Evolutionary conservation across 176 grass and related monocot genomes (phyloP).

Genomic region (Aechmea fasciata): DNA sequence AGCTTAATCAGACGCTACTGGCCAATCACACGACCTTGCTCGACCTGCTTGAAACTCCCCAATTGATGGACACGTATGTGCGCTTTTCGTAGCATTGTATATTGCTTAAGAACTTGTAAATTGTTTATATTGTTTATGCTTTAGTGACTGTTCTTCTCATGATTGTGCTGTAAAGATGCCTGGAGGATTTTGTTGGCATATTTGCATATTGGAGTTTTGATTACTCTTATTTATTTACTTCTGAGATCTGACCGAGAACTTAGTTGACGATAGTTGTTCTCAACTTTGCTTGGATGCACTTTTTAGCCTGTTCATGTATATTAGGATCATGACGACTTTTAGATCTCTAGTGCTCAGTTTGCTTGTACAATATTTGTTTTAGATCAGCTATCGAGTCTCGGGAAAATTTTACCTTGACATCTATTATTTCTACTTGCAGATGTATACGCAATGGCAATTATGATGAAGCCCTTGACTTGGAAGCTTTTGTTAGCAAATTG

Average conservation of each 20-base stretch:
- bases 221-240: background rate
- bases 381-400: background rate
- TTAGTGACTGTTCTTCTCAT: background rate
- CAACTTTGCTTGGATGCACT: background rate
- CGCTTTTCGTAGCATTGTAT: constrained; percentile 5
- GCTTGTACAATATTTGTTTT: background rate
- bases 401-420: background rate
- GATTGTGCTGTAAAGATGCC: background rate
- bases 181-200: background rate
- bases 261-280: background rate
- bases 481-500: constrained; percentile 87
- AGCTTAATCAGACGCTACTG: constrained; percentile 92
- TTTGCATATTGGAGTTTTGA: too few species aligned
- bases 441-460: constrained; percentile 98
- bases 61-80: constrained; percentile 95
- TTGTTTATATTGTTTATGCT: background rate
- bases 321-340: background rate
- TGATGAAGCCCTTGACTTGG: constrained; percentile 95
- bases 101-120: background rate
- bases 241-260: background rate
- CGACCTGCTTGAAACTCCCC: constrained; percentile 96
- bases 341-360: background rate
- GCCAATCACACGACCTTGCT: constrained; percentile 90
- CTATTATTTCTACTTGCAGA: constrained; percentile 34
- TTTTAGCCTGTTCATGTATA: background rate